Base-by-base conservation (phyloP, 345 rosid genomes). In the Eucalyptus fibrosa region DNA sequence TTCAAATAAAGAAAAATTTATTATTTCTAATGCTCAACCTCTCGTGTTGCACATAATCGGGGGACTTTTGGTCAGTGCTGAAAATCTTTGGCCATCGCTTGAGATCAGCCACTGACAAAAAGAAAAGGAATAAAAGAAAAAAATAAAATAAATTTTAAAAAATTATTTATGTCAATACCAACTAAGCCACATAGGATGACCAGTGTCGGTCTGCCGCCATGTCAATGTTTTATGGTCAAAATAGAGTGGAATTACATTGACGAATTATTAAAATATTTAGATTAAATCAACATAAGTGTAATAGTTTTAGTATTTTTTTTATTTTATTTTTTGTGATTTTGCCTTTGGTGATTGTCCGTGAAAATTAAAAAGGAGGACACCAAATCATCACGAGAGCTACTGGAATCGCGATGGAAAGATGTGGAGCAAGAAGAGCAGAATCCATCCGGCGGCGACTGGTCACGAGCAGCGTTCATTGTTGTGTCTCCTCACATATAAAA, bases 171-270 rank as follows among this genome's bases (percentile, higher is more conserved):
- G 2, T 8, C 5, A 53, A 8, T 8, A 8, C 5, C 24, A 0
- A 19, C 2, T 8, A 53, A 19, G 24, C 4, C 23, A 51, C 8
- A 7, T 51, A 18, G 8, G 9, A 51, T 1, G 4, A 51, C 4
- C 1, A 6, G 9, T 0, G 1, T 0, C 1, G 0, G 1, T 18
- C 0, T 1, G 7, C 56, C 1, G 7, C 56, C 9, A 53, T 3
- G 56, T 19, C 5, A 19, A 53, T 53, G 10, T 3, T 53, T 53
- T 53, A 1, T 53, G 59, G 59, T 53, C 5, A 19, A 53, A 53
- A 53, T 19, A 0, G 24, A 19, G 24, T 0, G 5, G 10, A 34
- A 34, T 34, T 18, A 53, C 9, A 53, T 53, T 53, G 0, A 53
- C 11, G 2, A 3, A 53, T 53, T 5, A 2, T 53, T 19, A 53